Conservation (phyloP, 2,329 filamentous ascomycete genomes). For the Amylocarpus encephaloides region DNA sequence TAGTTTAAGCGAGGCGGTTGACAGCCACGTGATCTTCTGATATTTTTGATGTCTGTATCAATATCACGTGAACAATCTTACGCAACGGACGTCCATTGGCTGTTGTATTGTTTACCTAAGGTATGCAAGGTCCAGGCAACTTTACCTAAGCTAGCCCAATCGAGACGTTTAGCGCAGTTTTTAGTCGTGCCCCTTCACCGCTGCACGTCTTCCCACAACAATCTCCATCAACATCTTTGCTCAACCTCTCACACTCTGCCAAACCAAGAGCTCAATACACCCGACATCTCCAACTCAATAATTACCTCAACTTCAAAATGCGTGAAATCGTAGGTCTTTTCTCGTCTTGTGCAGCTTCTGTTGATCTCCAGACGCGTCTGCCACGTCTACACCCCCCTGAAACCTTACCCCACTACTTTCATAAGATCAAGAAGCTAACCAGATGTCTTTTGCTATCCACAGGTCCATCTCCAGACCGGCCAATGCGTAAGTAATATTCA, state of each 20-base stretch:
- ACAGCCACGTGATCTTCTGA: not conserved
- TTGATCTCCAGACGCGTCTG: conserved; percentile 35
- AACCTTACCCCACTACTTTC: conserved; percentile 30
- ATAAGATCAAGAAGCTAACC: conserved; percentile 49
- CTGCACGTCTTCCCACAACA: conserved; percentile 17
- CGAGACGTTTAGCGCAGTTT: conserved; percentile 6
- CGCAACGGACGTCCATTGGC: conserved; percentile 6
- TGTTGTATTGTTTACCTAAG: conserved; percentile 8
- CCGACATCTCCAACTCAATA: conserved; percentile 15
- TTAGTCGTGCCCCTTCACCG: conserved; percentile 9
- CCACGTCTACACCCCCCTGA: conserved; percentile 33
- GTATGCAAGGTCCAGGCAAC: conserved; percentile 13
- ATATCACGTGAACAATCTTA: not conserved
- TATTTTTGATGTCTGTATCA: not conserved
- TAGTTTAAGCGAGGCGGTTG: not conserved
- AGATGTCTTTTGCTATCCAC: conserved; percentile 38
- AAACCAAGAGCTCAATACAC: conserved; percentile 1
- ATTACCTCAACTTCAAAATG: conserved; percentile 47
- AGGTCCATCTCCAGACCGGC: conserved; percentile 99
- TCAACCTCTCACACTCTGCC: conserved; percentile 3
- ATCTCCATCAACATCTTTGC: conserved; percentile 17
- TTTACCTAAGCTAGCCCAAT: conserved; percentile 5
- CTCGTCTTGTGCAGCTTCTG: conserved; percentile 5
- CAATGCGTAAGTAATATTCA: conserved; percentile 73
- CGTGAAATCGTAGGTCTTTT: conserved; percentile 62